Conservation (phyloP, 2,329 filamentous ascomycete genomes). For the Nectriaceae sp. region DNA sequence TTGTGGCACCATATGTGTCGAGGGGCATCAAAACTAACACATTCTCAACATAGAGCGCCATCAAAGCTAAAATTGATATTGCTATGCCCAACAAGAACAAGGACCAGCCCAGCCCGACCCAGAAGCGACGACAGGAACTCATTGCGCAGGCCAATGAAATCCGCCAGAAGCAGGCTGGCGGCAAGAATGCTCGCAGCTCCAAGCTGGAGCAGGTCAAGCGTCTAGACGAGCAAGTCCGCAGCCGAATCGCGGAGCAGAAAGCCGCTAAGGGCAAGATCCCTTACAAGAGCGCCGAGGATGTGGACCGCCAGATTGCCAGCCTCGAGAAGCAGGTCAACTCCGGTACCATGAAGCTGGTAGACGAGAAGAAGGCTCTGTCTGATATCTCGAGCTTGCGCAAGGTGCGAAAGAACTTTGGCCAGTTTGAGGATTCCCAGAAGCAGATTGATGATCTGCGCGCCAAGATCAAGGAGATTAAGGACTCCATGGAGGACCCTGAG, state of each 20-base stretch:
- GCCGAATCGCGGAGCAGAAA: constrained; percentile 85
- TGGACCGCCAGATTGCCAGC: constrained; percentile 78
- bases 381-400: constrained; percentile 85
- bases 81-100: constrained; percentile 72
- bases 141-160: constrained; percentile 81
- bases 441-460: constrained; percentile 83
- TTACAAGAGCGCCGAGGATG: constrained; percentile 86
- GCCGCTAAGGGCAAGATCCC: constrained; percentile 74
- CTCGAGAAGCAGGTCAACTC: constrained; percentile 86
- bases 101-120: constrained; percentile 77
- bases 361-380: constrained; percentile 90
- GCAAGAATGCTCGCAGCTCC: constrained; percentile 77
- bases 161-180: constrained; percentile 80
- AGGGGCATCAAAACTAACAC: background rate
- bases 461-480: constrained; percentile 87
- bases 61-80: constrained; percentile 86
- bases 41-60: constrained; percentile 65
- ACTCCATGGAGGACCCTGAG: constrained; percentile 88
- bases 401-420: constrained; percentile 86
- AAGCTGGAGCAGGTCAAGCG: constrained; percentile 91
- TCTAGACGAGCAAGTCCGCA: constrained; percentile 85
- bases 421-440: constrained; percentile 84
- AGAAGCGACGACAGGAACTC: constrained; percentile 84
- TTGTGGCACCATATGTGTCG: background rate
- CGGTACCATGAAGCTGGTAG: constrained; percentile 91